phyloP scores from a whole-genome alignment of 768 basidiomycete genomes.

The Strobilomyces echinocephalus region DNA sequence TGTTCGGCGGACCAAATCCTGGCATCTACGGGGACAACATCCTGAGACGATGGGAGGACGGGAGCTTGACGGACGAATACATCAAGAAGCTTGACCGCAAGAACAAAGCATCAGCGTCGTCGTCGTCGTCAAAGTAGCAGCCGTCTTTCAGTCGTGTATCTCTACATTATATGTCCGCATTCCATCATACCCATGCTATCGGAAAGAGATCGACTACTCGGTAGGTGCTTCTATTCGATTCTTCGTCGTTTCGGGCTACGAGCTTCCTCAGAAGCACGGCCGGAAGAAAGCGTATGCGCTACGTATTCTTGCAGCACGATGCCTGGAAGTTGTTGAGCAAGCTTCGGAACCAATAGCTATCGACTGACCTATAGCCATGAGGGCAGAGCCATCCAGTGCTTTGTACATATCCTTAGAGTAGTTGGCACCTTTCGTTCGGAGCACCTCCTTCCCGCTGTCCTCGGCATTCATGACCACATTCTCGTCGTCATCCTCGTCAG shows the following conservation, averaged over 20 bases:
- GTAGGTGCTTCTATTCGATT: background rate
- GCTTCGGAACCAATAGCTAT: background rate
- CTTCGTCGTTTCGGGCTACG: conserved; percentile 8
- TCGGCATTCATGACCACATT: conserved; percentile 5
- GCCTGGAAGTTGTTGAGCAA: conserved; percentile 35
- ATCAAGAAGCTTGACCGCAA: conserved; percentile 24
- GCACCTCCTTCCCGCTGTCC: conserved; percentile 5
- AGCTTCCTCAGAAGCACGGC: background rate
- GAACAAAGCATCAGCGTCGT: conserved; percentile 11
- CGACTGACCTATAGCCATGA: conserved; percentile 62
- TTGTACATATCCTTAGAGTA: conserved; percentile 63
- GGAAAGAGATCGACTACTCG: background rate
- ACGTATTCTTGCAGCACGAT: conserved; percentile 69
- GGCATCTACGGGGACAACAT: conserved; percentile 75
- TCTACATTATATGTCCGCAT: conserved; percentile 7
- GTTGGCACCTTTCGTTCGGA: conserved; percentile 2
- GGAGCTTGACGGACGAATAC: conserved; percentile 50
- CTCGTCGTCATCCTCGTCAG: conserved; percentile 16
- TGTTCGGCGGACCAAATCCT: conserved; percentile 78
- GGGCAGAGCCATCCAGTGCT: conserved; percentile 65
- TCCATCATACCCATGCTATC: background rate
- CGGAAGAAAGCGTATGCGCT: conserved; percentile 26
- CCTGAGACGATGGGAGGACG: conserved; percentile 80
- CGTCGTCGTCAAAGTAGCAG: conserved; percentile 11
- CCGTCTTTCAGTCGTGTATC: background rate